Evolutionary conservation across 495 filamentous ascomycete genomes (phyloP).

Genomic region (Aspergillus diversus): DNA sequence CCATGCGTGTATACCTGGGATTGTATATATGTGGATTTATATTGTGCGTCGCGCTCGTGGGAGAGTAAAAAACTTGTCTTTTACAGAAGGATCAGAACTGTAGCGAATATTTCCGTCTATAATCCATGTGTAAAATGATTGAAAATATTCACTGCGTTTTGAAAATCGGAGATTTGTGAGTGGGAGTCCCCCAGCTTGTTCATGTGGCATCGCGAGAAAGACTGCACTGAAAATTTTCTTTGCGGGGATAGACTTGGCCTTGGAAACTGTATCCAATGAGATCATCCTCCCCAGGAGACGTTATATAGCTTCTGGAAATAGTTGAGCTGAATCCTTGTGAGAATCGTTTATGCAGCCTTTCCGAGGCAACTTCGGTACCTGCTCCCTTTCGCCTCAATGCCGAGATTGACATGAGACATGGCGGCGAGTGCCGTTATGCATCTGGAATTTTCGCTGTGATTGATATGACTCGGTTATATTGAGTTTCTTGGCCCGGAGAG

Average conservation of each 20-base stretch:
- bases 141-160: too few relatives aligned
- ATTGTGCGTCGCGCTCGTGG: not conserved
- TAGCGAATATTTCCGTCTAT: too few relatives aligned
- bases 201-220: too few relatives aligned
- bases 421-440: not conserved
- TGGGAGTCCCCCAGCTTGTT: too few relatives aligned
- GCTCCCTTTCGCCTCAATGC: not conserved
- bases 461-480: not conserved
- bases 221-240: too few relatives aligned
- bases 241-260: not conserved
- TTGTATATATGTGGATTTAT: not conserved
- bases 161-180: too few relatives aligned
- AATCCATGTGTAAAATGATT: too few relatives aligned
- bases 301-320: not conserved
- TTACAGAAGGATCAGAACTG: too few relatives aligned
- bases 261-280: not conserved
- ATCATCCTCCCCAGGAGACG: not conserved
- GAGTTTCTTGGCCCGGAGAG: too few relatives aligned
- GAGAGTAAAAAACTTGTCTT: not conserved
- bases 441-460: too few relatives aligned
- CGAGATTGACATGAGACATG: not conserved
- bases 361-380: not conserved
- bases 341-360: not conserved
- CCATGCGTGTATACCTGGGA: not conserved
- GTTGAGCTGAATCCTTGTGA: not conserved